Percentiles rank a stretch among this genome's conserved stretches.
Evolutionary conservation across 2,329 filamentous ascomycete species (phyloP).

Genomic region (Beauveria sp.): DNA sequence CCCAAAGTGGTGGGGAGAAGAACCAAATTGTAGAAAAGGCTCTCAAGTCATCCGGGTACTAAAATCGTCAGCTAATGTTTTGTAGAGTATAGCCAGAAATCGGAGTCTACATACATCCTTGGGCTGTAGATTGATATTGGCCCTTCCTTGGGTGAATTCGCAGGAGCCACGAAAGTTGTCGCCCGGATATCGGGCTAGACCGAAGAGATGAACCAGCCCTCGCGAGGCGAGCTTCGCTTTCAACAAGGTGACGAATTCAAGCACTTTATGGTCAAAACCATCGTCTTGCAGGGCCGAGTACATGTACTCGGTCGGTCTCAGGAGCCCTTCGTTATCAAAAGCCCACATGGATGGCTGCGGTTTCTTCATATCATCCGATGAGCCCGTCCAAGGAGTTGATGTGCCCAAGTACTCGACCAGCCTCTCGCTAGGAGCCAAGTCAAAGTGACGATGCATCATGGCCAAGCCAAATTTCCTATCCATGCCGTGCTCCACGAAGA

Average conservation of each 20-base stretch:
- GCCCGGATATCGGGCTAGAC: conserved; percentile 1
- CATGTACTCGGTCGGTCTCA: not conserved
- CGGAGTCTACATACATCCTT: not conserved
- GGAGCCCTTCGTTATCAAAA: not conserved
- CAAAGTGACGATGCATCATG: conserved; percentile 6
- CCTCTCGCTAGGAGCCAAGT: not conserved
- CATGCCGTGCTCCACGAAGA: not conserved
- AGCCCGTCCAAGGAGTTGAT: not conserved
- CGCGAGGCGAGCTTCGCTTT: not conserved
- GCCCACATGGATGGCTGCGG: not conserved
- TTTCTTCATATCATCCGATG: not conserved
- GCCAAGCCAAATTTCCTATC: not conserved
- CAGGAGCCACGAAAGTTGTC: conserved; percentile 1
- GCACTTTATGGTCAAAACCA: not conserved
- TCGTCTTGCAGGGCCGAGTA: not conserved
- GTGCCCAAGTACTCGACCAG: conserved; percentile 6
- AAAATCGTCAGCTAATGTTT: not conserved
- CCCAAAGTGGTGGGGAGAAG: not conserved
- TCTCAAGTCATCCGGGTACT: not conserved
- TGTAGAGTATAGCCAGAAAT: not conserved
- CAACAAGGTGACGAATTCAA: not conserved
- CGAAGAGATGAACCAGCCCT: not conserved
- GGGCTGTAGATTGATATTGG: conserved; percentile 6
- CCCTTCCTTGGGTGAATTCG: conserved; percentile 3
- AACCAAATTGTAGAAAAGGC: not conserved